Evolutionary conservation across 2,329 filamentous ascomycete genomes (phyloP), one percentile per base, ranked within the genome.

Genomic region (Xylariaceae sp.): DNA sequence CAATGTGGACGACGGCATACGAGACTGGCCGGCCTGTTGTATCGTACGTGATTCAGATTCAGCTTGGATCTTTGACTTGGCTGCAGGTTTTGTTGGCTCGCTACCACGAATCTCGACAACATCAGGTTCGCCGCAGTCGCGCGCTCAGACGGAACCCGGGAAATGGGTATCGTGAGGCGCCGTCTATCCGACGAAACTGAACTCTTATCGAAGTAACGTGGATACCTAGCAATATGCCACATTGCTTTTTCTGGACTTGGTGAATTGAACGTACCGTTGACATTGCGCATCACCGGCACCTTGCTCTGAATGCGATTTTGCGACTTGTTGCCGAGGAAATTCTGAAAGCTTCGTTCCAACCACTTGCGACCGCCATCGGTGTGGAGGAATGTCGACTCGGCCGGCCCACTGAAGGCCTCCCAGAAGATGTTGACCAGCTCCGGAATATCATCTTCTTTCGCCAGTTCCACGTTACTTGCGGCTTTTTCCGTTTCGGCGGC

Each of bases 271-370:
- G 42, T 54, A 68, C 66, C 62, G 23, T 67, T 67, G 3, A 63
- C 45, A 49, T 64, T 65, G 51, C 66, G 62, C 34, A 67, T 61
- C 1, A 69, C 62, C 1, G 65, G 65, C 5, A 69, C 54, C 60
- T 65, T 66, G 15, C 58, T 55, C 55, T 67, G 61, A 2, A 65
- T 61, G 17, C 58, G 65, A 48, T 66, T 69, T 39, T 64, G 66
- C 15, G 66, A 69, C 49, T 61, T 62, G 39, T 58, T 56, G 45
- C 62, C 60, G 1, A 69, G 57, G 57, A 67, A 68, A 48, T 67
- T 69, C 42, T 66, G 53, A 44, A 70, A 69, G 50, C 65, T 67
- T 50, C 67, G 64, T 57, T 67, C 59, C 1, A 69, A 61, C 67
- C 66, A 69, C 42, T 58, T 59, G 18, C 64, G 65, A 7, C 66